Conservation (phyloP, 2,329 filamentous ascomycete species). For the Epichloe amarillans region DNA sequence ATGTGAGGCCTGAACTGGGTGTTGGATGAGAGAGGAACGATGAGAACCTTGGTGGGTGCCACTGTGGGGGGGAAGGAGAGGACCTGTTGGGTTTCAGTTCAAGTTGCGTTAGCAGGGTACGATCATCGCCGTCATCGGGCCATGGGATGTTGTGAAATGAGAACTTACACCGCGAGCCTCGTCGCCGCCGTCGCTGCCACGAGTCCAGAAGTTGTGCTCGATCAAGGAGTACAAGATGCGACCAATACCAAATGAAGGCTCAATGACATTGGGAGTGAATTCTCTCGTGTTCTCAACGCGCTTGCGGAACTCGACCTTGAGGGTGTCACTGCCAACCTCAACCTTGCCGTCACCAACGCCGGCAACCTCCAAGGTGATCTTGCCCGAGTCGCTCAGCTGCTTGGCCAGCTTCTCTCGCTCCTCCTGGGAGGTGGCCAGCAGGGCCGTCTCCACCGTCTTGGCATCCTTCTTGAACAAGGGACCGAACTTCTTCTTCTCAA, state of each 20-base stretch:
- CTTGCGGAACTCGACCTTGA: conserved; percentile 74
- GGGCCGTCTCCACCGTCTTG: conserved; percentile 68
- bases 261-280: conserved; percentile 91
- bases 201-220: conserved; percentile 92
- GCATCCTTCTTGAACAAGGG: conserved; percentile 91
- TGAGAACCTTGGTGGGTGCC: conserved; percentile 89
- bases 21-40: conserved; percentile 78
- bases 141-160: background rate
- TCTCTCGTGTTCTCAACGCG: conserved; percentile 74
- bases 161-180: conserved; percentile 73
- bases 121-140: background rate
- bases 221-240: conserved; percentile 86
- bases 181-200: conserved; percentile 43
- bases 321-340: conserved; percentile 63
- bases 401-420: conserved; percentile 68
- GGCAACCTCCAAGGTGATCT: conserved; percentile 63
- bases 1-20: conserved; percentile 68
- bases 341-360: conserved; percentile 56
- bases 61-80: conserved; percentile 47
- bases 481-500: conserved; percentile 93
- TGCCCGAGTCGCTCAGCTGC: conserved; percentile 58
- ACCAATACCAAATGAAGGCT: conserved; percentile 95
- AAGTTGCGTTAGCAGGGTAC: conserved; percentile 5
- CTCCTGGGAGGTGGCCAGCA: conserved; percentile 65
- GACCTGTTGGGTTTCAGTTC: conserved; percentile 23